A percentile compares a stretch with the other conserved stretches of the same genome.
Evolutionary conservation across 352 stramenopile species (phyloP).

Genomic region (Thraustochytrium striatum): DNA sequence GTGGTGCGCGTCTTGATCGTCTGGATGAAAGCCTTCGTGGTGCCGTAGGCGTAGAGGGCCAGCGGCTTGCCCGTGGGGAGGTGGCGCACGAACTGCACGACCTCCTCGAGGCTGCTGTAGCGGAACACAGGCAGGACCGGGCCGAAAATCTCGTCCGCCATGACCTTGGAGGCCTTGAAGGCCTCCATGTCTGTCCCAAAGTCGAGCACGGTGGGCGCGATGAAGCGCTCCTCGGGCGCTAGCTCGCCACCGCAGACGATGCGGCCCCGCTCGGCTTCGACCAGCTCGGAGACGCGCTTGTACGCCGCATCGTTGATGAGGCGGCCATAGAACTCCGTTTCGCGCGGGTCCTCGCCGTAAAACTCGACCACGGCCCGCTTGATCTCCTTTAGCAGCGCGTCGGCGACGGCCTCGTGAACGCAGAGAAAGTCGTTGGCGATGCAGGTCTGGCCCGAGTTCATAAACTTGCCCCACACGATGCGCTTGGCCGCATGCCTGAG

Average conservation of each 20-base stretch:
- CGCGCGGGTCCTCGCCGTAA: constrained; percentile 63
- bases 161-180: constrained; percentile 53
- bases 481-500: constrained; percentile 63
- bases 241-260: constrained; percentile 65
- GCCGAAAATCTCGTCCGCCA: constrained; percentile 92
- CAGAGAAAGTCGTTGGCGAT: constrained; percentile 86
- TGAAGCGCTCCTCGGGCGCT: constrained; percentile 67
- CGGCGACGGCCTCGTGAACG: constrained; percentile 61
- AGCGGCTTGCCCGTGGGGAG: constrained; percentile 66
- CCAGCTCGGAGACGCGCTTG: constrained; percentile 51
- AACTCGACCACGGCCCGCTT: constrained; percentile 59
- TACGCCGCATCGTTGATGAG: constrained; percentile 53
- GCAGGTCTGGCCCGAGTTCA: constrained; percentile 89
- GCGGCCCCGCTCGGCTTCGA: constrained; percentile 62
- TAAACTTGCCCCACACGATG: constrained; percentile 73
- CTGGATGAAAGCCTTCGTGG: constrained; percentile 49
- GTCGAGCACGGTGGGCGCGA: constrained; percentile 76
- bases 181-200: constrained; percentile 43
- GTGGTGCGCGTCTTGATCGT: constrained; percentile 54
- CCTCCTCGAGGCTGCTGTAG: constrained; percentile 59
- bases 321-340: constrained; percentile 61
- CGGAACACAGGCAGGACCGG: constrained; percentile 82
- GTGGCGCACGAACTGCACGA: constrained; percentile 58
- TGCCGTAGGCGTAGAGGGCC: constrained; percentile 74
- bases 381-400: constrained; percentile 58